Conservation (phyloP, 2,329 filamentous ascomycete genomes). For the Chaetomium sp. region DNA sequence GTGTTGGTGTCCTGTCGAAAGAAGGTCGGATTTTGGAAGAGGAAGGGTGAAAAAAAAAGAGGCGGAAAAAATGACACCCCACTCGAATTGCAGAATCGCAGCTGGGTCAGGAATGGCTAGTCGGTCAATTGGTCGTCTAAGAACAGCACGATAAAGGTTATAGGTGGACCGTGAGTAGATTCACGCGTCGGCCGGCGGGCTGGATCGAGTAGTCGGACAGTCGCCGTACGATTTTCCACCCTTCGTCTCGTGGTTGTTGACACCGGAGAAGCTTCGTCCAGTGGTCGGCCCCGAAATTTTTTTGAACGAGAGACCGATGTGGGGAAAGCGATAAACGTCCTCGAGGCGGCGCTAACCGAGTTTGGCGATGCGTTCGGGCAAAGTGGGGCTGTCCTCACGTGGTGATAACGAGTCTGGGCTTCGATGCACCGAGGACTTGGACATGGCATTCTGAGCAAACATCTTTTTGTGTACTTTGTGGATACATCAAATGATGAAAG, state of each 20-base stretch:
- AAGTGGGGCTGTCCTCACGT: neutral
- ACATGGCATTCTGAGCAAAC: no score
- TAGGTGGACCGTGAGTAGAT: conserved; percentile 18
- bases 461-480: no score
- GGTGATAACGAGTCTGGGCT: conserved; percentile 5
- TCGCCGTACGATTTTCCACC: conserved; percentile 20
- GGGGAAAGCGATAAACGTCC: conserved; percentile 9
- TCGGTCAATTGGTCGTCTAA: conserved; percentile 7
- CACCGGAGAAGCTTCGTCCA: conserved; percentile 4
- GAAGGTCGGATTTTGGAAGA: no score
- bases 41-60: no score
- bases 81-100: conserved; percentile 1
- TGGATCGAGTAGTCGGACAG: conserved; percentile 19
- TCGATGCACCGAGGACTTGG: no score
- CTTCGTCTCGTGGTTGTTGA: conserved; percentile 7
- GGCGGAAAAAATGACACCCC: conserved; percentile 1
- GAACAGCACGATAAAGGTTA: neutral
- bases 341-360: conserved; percentile 6
- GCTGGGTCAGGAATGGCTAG: neutral
- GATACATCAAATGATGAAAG: no score
- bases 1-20: neutral
- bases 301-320: conserved; percentile 11
- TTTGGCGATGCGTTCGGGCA: neutral
- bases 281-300: conserved; percentile 15
- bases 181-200: conserved; percentile 20